A percentile compares a stretch with the other conserved stretches of the same genome.
These are phyloP conservation scores for Phyllosticta citriasiana DNA, from an alignment of 2,329 filamentous ascomycete species.

Conservation along the genomic window DNA sequence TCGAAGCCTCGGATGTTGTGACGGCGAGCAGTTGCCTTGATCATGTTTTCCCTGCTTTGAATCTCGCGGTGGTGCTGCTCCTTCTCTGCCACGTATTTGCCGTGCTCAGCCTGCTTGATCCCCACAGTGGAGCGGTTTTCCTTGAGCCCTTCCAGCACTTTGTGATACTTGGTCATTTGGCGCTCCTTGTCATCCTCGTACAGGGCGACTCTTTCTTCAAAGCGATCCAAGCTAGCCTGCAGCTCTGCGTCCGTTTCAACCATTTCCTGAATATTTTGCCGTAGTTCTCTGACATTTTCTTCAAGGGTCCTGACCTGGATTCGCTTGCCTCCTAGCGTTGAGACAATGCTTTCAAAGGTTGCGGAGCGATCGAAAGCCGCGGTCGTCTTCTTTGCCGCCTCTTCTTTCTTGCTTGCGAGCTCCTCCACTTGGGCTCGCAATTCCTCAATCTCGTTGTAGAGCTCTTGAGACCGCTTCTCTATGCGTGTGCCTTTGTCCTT, in stretches of 20 bases:
- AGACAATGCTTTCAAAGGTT: constrained; percentile 63
- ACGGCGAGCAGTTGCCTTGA: constrained; percentile 65
- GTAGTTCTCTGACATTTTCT: constrained; percentile 59
- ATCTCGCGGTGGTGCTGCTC: constrained; percentile 77
- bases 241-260: constrained; percentile 69
- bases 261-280: constrained; percentile 64
- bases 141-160: constrained; percentile 47
- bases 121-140: constrained; percentile 33
- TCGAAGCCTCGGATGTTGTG: constrained; percentile 82
- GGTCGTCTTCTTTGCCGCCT: constrained; percentile 41
- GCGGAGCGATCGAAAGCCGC: constrained; percentile 65
- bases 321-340: constrained; percentile 64
- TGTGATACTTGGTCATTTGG: constrained; percentile 54
- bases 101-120: constrained; percentile 51
- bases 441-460: constrained; percentile 57
- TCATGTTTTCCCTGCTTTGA: constrained; percentile 57
- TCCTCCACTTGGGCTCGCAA: constrained; percentile 18
- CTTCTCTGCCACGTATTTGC: constrained; percentile 76
- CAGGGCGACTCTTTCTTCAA: constrained; percentile 61
- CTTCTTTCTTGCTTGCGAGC: constrained; percentile 23
- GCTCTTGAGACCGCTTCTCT: constrained; percentile 40
- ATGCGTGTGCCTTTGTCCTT: constrained; percentile 72
- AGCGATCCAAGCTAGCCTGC: constrained; percentile 61
- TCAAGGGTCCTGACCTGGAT: constrained; percentile 63
- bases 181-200: constrained; percentile 54